phyloP scores from a whole-genome alignment of 441 rosid species.

The Adansonia madagascariensis region DNA sequence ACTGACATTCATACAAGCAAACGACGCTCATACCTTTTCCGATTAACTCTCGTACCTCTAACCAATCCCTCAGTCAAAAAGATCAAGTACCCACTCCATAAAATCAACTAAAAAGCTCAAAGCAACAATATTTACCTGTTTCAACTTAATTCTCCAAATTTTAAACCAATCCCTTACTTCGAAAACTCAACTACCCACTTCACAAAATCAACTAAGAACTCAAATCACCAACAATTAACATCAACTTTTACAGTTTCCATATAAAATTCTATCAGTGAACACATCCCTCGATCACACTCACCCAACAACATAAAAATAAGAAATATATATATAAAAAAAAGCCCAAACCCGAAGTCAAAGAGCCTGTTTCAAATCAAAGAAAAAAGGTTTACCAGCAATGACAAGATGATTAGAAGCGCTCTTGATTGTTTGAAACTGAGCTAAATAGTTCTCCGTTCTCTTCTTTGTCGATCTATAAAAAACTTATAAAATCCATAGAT shows the following conservation, averaged over 20 bases:
- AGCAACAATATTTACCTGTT: not conserved
- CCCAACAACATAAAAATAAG: not conserved
- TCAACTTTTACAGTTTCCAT: not conserved
- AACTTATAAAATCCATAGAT: constrained; percentile 37
- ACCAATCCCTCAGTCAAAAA: not conserved
- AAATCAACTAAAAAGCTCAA: constrained; percentile 4
- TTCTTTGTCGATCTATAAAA: constrained; percentile 47
- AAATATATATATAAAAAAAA: not conserved
- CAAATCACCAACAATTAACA: not conserved
- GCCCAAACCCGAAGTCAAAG: constrained; percentile 8
- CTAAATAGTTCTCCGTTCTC: constrained; percentile 72
- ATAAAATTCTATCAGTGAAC: not conserved
- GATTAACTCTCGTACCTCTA: not conserved
- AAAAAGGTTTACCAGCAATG: constrained; percentile 62
- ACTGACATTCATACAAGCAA: not conserved
- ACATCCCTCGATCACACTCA: not conserved
- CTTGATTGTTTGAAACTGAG: constrained; percentile 91
- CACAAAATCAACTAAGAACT: constrained; percentile 3
- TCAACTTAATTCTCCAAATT: constrained; percentile 6
- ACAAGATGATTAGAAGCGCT: constrained; percentile 76
- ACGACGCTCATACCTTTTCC: not conserved
- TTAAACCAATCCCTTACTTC: not conserved
- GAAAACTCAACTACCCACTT: not conserved
- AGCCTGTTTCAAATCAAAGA: not conserved
- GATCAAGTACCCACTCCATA: not conserved